Percentiles rank a stretch among this genome's conserved stretches.
Conservation (phyloP, 768 basidiomycete species). For the Tricholoma sp. region DNA sequence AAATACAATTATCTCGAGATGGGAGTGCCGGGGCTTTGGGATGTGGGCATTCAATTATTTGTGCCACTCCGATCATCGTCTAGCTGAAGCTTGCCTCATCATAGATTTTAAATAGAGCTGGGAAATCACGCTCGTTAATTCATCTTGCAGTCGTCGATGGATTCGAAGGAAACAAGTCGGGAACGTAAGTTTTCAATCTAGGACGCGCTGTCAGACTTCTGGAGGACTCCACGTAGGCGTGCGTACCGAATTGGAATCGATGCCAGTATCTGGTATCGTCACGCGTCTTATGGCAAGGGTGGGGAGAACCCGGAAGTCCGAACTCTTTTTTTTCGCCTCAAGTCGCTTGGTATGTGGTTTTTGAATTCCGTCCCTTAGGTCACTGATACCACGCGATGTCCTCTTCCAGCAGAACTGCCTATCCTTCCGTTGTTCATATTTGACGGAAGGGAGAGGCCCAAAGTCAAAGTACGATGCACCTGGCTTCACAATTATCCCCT, state of each 20-base stretch:
- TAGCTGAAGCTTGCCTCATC: not conserved
- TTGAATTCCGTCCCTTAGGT: conserved; percentile 19
- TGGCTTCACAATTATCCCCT: conserved; percentile 16
- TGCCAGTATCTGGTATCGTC: conserved; percentile 65
- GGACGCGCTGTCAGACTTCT: conserved; percentile 43
- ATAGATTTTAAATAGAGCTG: conserved; percentile 18
- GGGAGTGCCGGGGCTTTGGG: conserved; percentile 27
- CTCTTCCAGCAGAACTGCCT: conserved; percentile 30
- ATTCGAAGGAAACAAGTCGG: conserved; percentile 40
- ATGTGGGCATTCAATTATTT: conserved; percentile 11
- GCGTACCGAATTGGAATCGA: conserved; percentile 64
- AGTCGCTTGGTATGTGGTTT: conserved; percentile 38
- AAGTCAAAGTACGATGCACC: conserved; percentile 47
- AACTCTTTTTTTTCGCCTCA: conserved; percentile 61
- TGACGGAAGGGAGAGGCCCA: conserved; percentile 64
- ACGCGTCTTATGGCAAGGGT: conserved; percentile 48
- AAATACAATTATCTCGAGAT: conserved; percentile 5
- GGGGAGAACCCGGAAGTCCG: conserved; percentile 74
- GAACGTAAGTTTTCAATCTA: conserved; percentile 44
- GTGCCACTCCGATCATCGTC: not conserved
- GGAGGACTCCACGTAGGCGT: conserved; percentile 29
- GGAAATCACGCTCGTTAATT: conserved; percentile 18
- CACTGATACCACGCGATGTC: not conserved
- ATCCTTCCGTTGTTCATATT: conserved; percentile 71
- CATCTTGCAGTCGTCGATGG: conserved; percentile 21